Evolutionary conservation across 208 protist genomes (phyloP), one percentile per base, ranked within the genome.

Genomic region (Leishmania turanica): DNA sequence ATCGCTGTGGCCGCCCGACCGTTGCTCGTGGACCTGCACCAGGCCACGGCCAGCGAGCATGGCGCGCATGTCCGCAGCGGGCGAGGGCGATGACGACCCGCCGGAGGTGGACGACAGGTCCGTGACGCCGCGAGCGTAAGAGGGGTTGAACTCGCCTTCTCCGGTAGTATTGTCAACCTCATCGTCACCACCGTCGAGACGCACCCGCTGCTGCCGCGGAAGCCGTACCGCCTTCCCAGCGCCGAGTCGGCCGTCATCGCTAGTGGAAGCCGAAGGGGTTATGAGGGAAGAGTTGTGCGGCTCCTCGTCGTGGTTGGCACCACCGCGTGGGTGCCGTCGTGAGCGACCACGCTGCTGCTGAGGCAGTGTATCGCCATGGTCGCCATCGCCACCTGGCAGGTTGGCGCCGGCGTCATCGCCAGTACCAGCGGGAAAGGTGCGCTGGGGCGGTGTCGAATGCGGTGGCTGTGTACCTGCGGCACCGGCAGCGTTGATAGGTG

Each of bases 51-150:
- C 51, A 76, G 31, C 13, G 37, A 53, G 56, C 56, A 65, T 40
- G 51, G 56, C 40, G 4, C 19, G 74, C 6, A 77, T 53, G 54
- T 21, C n/a, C 24, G 45, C 13, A n/a, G 40, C 45, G 1, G 76
- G 49, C 62, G 76, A 54, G 9, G 64, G 49, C 45, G 62, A 79
- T 1, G 76, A 72, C 9, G 76, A 72, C 76, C 31, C 49, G 24
- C 27, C 34, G 37, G 82, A 86, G 24, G 82, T 79, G 47, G 77
- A 82, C 21, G 82, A 86, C 40, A 77, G 31, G 51, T 86, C 82
- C 3, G 45, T 80, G 21, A 79, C 78, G 15, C 82, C 82, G 34
- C 77, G 82, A 31, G 82, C 78, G 82, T 86, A 86, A 34, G 82
- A 86, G 2, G 82, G 82, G 58, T 79, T 73, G 58, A 81, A 66